A percentile compares a stretch with the other conserved stretches of the same genome.
These are phyloP conservation scores for Atkinsonella texensis DNA, from an alignment of 2,329 filamentous ascomycete species.

Conservation along the genomic window DNA sequence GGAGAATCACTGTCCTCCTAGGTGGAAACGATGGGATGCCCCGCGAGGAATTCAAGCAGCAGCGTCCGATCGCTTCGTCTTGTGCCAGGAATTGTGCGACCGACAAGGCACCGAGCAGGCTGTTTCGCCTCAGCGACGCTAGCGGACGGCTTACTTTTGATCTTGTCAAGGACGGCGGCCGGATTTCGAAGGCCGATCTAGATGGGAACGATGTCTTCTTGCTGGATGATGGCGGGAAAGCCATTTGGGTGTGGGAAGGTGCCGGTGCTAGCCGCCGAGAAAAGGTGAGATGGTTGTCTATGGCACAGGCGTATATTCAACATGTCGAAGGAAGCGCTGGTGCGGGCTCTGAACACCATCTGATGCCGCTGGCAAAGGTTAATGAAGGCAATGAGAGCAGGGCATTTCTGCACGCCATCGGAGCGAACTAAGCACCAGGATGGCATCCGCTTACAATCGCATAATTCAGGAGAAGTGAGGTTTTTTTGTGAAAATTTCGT, in stretches of 20 bases:
- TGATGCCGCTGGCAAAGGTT: conserved; percentile 45
- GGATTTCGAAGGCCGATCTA: conserved; percentile 35
- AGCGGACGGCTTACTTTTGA: conserved; percentile 45
- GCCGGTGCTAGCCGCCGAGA: conserved; percentile 43
- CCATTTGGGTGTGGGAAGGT: conserved; percentile 58
- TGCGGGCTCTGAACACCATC: conserved; percentile 19
- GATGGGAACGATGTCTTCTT: conserved; percentile 51
- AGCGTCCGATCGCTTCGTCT: conserved; percentile 25
- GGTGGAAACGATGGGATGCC: conserved; percentile 32
- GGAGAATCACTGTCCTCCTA: conserved; percentile 43
- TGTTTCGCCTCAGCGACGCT: conserved; percentile 53
- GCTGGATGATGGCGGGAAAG: conserved; percentile 42
- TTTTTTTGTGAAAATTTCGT: neutral
- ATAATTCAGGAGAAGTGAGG: neutral
- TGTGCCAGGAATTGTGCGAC: neutral
- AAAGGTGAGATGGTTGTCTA: conserved; percentile 46
- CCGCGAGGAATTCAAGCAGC: conserved; percentile 26
- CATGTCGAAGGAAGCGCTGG: conserved; percentile 22
- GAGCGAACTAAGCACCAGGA: conserved; percentile 7
- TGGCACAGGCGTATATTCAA: conserved; percentile 43
- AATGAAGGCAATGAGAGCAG: conserved; percentile 42
- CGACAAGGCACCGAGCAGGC: conserved; percentile 22
- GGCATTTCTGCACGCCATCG: conserved; percentile 37
- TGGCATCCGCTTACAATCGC: neutral
- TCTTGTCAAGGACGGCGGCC: conserved; percentile 42